A percentile compares a stretch with the other conserved stretches of the same genome.
phyloP scores from a whole-genome alignment of 2,329 filamentous ascomycete species.

The Colletotrichum echinochloae region DNA sequence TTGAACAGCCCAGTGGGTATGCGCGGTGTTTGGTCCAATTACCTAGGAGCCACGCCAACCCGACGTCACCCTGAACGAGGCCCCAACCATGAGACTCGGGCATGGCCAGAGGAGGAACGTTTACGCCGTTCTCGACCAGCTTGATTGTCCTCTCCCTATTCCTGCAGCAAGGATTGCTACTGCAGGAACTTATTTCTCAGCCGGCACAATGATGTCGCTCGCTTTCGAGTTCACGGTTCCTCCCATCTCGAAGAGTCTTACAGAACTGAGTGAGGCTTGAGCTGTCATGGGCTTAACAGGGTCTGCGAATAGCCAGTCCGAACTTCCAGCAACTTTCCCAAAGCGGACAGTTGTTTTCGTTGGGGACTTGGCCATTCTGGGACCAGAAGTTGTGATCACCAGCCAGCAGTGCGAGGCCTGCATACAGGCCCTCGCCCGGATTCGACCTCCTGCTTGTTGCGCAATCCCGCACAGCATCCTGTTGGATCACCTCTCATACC shows the following conservation, averaged over 20 bases:
- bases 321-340: neutral
- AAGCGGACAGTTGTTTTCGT: neutral
- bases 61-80: neutral
- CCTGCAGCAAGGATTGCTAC: too few species aligned
- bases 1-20: neutral
- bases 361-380: neutral
- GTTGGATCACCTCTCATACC: neutral
- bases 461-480: slow-evolving; percentile 5
- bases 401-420: neutral
- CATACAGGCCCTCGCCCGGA: neutral
- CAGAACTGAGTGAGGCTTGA: neutral
- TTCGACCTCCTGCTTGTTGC: neutral
- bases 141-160: neutral
- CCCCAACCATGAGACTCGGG: neutral
- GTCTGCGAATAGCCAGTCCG: too few species aligned
- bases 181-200: neutral
- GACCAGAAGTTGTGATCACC: neutral
- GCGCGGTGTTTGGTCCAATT: neutral
- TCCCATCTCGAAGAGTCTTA: neutral
- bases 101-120: neutral
- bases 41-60: neutral
- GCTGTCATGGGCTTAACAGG: neutral
- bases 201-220: neutral
- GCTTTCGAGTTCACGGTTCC: neutral
- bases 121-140: neutral